Evolutionary conservation across 2,329 filamentous ascomycete genomes (phyloP), one percentile per base, ranked within the genome.

Genomic region (Aspergillus sp.): DNA sequence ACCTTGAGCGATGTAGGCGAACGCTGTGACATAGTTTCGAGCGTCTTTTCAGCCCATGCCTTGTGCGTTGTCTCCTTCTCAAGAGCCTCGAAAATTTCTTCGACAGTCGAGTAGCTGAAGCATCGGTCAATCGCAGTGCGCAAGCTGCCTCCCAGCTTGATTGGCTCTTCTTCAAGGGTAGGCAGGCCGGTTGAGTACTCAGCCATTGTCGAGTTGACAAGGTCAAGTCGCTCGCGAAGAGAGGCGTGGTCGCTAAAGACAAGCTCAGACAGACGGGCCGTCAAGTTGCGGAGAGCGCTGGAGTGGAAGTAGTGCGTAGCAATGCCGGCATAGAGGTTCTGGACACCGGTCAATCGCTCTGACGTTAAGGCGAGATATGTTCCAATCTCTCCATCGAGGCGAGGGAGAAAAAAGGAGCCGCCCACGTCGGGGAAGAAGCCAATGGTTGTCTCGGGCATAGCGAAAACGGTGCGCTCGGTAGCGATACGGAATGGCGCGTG

Each of bases 401-500:
- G 86, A 17, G 95, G 92, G 57, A 99, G 83, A 84, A 98, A 98
- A 83, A 98, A 99, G 11, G 92, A 96, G 34, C 90, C 96, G 64
- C 95, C 95, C 53, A 99, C 95, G 73, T 99, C 96, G 7, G 96
- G 95, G 84, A 99, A 99, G 84, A 98, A 97, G 45, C 95, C 95
- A 73, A 99, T 99, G 8, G 88, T 96, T 4, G 95, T 99, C 81
- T 99, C 95, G 31, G 95, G 95, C 95, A 99, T 99, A 69, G 96
- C 93, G 72, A 99, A 98, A 52, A 96, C 81, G 6, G 95, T 99
- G 74, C 90, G 90, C 80, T 99, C 95, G 3, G 95, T 99, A 43
- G 95, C 95, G 74, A 99, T 96, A 63, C 95, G 86, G 84, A 99
- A 94, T 3, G 95, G 96, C 2, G 95, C 94, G 79, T 99, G 96